Base-by-base conservation (phyloP, 2,329 filamentous ascomycete species). In the Teratosphaeria gauchensis region DNA sequence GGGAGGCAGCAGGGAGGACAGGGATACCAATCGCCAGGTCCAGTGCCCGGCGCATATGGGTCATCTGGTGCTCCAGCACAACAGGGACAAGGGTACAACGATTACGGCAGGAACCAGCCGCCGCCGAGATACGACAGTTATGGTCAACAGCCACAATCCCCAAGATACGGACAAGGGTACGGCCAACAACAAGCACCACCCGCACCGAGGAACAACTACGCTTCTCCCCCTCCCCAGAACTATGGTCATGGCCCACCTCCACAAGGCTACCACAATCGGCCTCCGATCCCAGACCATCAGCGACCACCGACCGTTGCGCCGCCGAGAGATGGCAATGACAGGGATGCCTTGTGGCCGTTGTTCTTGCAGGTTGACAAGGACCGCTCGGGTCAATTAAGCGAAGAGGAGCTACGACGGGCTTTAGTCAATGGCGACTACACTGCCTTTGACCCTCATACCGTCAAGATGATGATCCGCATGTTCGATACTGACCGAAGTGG, bases 401-500 rank as follows among this genome's bases (percentile, higher is more conserved):
- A 96, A 75, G 81, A 81, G 56, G 92, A 97, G 74, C 85, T 99
- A 51, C 87, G 89, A 9, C 87, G 89, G 1, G 94, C 94, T 21
- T 84, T 99, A 5, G 92, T 97, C 60, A 99, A 99, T 71, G 92
- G 92, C 58, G 94, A 99, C 79, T 96, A 90, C 84, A 90, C 90
- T 1, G 84, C 90, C 4, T 99, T 99, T 73, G 92, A 99, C 74
- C 82, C 86, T 4, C 89, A 96, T 68, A 99, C 94, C 1, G 92
- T 97, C 64, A 88, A 88, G 70, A 96, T 97, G 90, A 96, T 99
- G 92, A 96, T 99, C 66, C 88, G 92, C 71, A 97, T 99, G 94
- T 99, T 99, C 76, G 92, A 97, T 76, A 89, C 88, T 59, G 89
- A 96, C 75, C 87, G 89, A 66, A 88, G 84, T 62, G 91, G 92